Conservation (phyloP, 345 rosid genomes). For the Gossypium australe region DNA sequence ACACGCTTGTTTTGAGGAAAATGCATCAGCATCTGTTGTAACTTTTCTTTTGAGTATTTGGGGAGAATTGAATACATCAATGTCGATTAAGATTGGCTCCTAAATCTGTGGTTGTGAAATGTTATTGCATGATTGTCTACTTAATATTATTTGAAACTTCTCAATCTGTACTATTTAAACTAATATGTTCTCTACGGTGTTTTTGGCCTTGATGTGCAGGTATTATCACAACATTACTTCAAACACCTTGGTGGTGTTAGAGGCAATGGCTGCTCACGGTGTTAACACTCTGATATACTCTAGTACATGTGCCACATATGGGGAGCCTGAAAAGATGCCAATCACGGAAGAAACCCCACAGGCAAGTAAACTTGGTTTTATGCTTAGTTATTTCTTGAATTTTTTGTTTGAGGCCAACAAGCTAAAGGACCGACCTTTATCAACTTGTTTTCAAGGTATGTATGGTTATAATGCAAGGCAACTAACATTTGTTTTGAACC, state of each 20-base stretch:
- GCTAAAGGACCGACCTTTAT: background rate
- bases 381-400: background rate
- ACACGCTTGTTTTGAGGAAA: background rate
- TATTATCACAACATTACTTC: constrained; percentile 97
- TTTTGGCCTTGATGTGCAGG: constrained; percentile 36
- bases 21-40: background rate
- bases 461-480: background rate
- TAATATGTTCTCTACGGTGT: background rate
- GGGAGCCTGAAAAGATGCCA: constrained; percentile 97
- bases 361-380: constrained; percentile 32
- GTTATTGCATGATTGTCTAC: background rate
- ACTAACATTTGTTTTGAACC: constrained; percentile 7
- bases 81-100: background rate
- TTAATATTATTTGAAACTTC: background rate
- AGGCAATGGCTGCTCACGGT: constrained; percentile 75
- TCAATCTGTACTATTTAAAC: background rate
- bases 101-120: constrained; percentile 5
- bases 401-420: background rate
- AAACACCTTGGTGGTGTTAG: constrained; percentile 85
- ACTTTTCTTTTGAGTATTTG: background rate
- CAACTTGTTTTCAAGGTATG: background rate
- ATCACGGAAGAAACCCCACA: constrained; percentile 84
- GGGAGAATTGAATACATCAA: background rate
- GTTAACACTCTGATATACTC: constrained; percentile 93
- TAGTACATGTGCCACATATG: constrained; percentile 98